phyloP scores from a whole-genome alignment of 257 asterid species.

The Przewalskia tangutica region DNA sequence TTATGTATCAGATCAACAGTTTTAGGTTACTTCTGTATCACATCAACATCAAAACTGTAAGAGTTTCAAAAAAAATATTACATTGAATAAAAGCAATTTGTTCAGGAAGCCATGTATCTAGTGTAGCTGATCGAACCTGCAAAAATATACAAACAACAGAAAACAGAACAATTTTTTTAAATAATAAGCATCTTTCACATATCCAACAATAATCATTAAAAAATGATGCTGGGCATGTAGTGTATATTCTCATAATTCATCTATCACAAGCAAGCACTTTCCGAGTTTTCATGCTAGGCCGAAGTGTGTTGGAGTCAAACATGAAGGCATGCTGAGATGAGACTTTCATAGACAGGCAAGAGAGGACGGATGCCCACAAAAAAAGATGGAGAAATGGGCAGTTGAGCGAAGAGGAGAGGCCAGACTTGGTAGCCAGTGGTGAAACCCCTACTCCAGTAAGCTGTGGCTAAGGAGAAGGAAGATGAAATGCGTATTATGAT shows the following conservation, averaged over 20 bases:
- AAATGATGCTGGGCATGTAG: not conserved
- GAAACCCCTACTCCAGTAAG: not conserved
- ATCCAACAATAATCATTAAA: not conserved
- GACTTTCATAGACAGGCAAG: not conserved
- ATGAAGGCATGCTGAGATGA: not conserved
- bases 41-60: not conserved
- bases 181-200: not conserved
- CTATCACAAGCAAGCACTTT: not conserved
- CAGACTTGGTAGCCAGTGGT: not conserved
- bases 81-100: conserved; percentile 94
- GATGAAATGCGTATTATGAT: not conserved
- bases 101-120: conserved; percentile 99
- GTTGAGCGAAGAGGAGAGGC: not conserved
- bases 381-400: not conserved
- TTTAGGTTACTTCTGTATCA: not conserved
- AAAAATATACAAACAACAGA: not conserved
- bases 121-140: conserved; percentile 75
- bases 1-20: not conserved
- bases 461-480: not conserved
- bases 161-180: not conserved
- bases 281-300: not conserved
- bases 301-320: not conserved
- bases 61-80: conserved; percentile 14
- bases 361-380: not conserved
- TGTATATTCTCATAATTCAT: not conserved